phyloP scores from a whole-genome alignment of 176 grass and related monocot genomes.

The Avena sativa region DNA sequence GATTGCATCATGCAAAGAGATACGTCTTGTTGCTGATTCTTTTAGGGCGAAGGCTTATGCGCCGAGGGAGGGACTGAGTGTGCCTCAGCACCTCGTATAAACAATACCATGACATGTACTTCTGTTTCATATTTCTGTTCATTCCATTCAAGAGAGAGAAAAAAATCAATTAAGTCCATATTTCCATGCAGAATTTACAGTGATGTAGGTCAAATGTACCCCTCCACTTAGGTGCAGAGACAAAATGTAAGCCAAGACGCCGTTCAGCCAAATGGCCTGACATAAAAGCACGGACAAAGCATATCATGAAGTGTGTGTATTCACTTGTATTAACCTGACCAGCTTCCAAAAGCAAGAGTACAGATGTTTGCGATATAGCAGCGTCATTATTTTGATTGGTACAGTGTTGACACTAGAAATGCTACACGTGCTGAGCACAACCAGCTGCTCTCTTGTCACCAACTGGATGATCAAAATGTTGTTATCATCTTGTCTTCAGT shows the following conservation, averaged over 20 bases:
- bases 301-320: neutral
- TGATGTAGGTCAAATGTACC: neutral
- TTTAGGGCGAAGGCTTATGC: too few relatives aligned
- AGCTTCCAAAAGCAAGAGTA: constrained; percentile 10
- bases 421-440: neutral
- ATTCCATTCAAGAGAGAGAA: neutral
- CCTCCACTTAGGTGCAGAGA: neutral
- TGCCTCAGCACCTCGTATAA: too few relatives aligned
- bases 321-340: neutral
- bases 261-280: neutral
- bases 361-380: neutral
- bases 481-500: constrained; percentile 16
- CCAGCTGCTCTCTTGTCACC: neutral
- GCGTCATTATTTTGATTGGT: constrained; percentile 23
- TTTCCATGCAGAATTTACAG: neutral
- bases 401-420: constrained; percentile 15
- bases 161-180: neutral
- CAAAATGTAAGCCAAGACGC: neutral
- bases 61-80: too few relatives aligned
- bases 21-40: too few relatives aligned
- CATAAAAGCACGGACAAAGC: neutral
- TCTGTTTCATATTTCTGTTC: too few relatives aligned
- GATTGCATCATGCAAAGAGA: too few relatives aligned
- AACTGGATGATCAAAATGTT: constrained; percentile 28
- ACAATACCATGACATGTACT: too few relatives aligned